Conservation (phyloP, 2,329 filamentous ascomycete species). For the Aspergillus pseudoviridinutans region DNA sequence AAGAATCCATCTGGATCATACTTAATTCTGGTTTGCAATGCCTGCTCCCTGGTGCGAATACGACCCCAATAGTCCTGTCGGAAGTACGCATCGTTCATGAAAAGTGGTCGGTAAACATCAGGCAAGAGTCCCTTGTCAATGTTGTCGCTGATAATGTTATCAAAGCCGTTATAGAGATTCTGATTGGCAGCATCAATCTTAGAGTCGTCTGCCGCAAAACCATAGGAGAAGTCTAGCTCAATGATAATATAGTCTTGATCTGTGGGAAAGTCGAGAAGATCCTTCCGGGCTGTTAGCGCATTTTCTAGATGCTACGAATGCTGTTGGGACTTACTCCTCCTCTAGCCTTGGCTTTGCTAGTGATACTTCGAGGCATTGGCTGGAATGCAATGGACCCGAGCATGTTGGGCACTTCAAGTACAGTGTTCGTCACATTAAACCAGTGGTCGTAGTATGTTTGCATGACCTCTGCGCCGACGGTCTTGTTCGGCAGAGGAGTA, state of each 20-base stretch:
- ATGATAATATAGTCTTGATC: slow-evolving; percentile 43
- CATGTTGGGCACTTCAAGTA: slow-evolving; percentile 24
- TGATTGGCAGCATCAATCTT: slow-evolving; percentile 39
- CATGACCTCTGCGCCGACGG: slow-evolving; percentile 27
- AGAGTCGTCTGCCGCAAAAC: slow-evolving; percentile 28
- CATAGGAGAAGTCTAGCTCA: slow-evolving; percentile 44
- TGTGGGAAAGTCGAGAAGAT: slow-evolving; percentile 40
- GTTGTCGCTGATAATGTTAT: slow-evolving; percentile 31
- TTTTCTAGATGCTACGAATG: neutral
- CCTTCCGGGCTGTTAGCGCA: slow-evolving; percentile 13
- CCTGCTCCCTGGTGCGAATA: slow-evolving; percentile 30
- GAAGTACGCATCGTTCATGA: slow-evolving; percentile 46
- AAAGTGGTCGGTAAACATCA: slow-evolving; percentile 42
- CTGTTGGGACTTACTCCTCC: slow-evolving; percentile 31
- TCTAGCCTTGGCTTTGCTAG: slow-evolving; percentile 29
- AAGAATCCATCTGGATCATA: slow-evolving; percentile 42
- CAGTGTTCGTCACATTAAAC: slow-evolving; percentile 25
- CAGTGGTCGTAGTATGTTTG: slow-evolving; percentile 32
- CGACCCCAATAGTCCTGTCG: slow-evolving; percentile 44
- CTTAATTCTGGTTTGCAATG: slow-evolving; percentile 28
- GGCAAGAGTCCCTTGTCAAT: slow-evolving; percentile 34
- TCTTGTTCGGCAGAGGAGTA: slow-evolving; percentile 31
- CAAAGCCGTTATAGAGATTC: slow-evolving; percentile 35
- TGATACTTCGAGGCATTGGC: slow-evolving; percentile 33
- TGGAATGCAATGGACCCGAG: slow-evolving; percentile 36